Conservation (phyloP, 2,329 filamentous ascomycete genomes). For the Trichoderma aggressivum region DNA sequence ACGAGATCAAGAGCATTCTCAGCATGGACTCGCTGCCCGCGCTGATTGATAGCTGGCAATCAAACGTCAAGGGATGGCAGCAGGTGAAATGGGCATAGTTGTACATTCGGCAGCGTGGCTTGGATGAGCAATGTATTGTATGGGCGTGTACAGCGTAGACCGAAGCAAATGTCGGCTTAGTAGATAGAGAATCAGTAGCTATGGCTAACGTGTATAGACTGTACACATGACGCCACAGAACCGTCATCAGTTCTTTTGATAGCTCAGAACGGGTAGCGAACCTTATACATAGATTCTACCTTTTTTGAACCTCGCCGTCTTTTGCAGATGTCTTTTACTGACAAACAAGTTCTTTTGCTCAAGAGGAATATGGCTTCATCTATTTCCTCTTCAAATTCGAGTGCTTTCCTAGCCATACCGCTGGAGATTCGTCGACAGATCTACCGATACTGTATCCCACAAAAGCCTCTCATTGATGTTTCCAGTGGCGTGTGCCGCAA, state of each 20-base stretch:
- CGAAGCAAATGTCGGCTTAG: not conserved
- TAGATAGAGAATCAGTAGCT: not conserved
- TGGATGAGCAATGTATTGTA: not conserved
- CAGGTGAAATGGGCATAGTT: constrained; percentile 33
- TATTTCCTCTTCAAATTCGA: not conserved
- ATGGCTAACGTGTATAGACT: not conserved
- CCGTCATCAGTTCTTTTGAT: not conserved
- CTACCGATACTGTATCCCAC: not conserved
- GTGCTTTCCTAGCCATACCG: not conserved
- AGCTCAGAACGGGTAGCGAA: not conserved
- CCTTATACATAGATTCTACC: not conserved
- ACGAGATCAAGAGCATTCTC: constrained; percentile 26
- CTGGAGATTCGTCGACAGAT: not conserved
- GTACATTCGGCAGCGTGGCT: not conserved
- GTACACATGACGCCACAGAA: not conserved
- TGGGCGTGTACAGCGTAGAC: not conserved
- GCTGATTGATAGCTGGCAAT: constrained; percentile 35
- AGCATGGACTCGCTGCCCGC: constrained; percentile 26
- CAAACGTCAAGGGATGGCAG: constrained; percentile 35
- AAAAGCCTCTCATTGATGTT: not conserved
- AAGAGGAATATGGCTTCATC: not conserved
- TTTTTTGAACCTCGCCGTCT: not conserved
- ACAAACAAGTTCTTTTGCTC: not conserved
- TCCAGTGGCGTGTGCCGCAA: not conserved
- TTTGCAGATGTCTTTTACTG: not conserved